These are phyloP conservation scores for Alternaria consortialis DNA, from an alignment of 2,329 filamentous ascomycete genomes.

Conservation along the genomic window DNA sequence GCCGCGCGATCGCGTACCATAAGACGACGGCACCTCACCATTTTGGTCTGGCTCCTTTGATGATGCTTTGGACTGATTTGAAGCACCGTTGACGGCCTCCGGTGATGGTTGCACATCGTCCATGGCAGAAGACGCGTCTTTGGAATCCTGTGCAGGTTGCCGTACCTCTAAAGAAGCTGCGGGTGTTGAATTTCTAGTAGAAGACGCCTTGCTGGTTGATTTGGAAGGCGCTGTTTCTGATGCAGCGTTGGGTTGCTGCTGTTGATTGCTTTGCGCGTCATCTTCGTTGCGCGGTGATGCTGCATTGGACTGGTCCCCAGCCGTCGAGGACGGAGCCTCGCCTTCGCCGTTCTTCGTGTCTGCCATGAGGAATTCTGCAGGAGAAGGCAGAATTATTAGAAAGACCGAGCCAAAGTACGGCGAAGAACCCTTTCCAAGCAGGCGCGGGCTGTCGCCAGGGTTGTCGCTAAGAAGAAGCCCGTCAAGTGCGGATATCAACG, in stretches of 20 bases:
- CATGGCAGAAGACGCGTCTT: slow-evolving; percentile 38
- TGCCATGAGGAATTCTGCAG: slow-evolving; percentile 43
- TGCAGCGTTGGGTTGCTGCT: slow-evolving; percentile 30
- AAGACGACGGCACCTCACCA: slow-evolving; percentile 65
- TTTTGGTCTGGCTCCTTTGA: slow-evolving; percentile 47
- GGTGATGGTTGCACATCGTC: slow-evolving; percentile 43
- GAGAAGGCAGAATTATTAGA: slow-evolving; percentile 28
- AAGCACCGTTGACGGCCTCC: slow-evolving; percentile 38
- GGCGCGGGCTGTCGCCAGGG: slow-evolving; percentile 38
- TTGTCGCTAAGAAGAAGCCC: slow-evolving; percentile 38
- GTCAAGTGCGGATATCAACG: slow-evolving; percentile 47
- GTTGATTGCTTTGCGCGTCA: slow-evolving; percentile 38
- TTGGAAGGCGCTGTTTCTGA: slow-evolving; percentile 43
- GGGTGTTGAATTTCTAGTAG: slow-evolving; percentile 47
- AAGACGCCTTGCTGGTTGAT: slow-evolving; percentile 46
- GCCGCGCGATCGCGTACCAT: slow-evolving; percentile 94
- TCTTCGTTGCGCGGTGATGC: slow-evolving; percentile 42
- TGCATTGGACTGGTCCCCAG: slow-evolving; percentile 41
- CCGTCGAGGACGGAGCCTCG: slow-evolving; percentile 43
- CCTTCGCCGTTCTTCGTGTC: slow-evolving; percentile 50
- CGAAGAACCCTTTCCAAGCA: slow-evolving; percentile 30
- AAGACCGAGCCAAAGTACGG: slow-evolving; percentile 28
- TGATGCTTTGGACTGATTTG: slow-evolving; percentile 41
- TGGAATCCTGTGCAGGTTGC: slow-evolving; percentile 33
- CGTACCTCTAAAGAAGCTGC: slow-evolving; percentile 38